Percentiles rank a stretch among this genome's conserved stretches.
phyloP scores from a whole-genome alignment of 2,329 filamentous ascomycete genomes.

The Chaetothyriales sp. region DNA sequence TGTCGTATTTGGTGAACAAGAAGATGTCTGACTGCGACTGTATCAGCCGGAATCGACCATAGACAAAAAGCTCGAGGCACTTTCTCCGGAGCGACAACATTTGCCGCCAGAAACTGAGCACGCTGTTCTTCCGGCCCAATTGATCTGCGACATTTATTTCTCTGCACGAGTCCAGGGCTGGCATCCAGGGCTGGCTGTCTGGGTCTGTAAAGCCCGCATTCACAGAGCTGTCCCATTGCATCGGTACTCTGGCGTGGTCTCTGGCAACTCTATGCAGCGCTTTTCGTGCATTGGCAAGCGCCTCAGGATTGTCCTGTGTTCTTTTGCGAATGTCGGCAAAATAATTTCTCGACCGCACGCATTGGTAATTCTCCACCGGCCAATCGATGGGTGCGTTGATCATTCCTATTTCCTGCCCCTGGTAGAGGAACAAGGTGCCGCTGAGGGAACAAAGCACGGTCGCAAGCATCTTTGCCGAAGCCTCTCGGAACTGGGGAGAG shows the following conservation, averaged over 20 bases:
- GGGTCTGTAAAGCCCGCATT: constrained; percentile 48
- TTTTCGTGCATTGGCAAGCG: constrained; percentile 5
- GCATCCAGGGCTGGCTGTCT: constrained; percentile 43
- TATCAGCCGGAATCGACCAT: constrained; percentile 3
- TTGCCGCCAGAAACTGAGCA: constrained; percentile 48
- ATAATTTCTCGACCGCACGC: constrained; percentile 35
- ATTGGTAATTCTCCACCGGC: constrained; percentile 32
- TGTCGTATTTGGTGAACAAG: no score
- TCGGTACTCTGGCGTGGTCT: constrained; percentile 52
- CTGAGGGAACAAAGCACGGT: constrained; percentile 35
- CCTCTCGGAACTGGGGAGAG: constrained; percentile 29
- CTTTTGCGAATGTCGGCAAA: constrained; percentile 27
- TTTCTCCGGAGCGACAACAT: constrained; percentile 42
- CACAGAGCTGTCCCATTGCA: constrained; percentile 47
- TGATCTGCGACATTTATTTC: constrained; percentile 47
- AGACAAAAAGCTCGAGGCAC: constrained; percentile 41
- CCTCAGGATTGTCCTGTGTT: constrained; percentile 18
- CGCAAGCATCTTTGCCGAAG: constrained; percentile 41
- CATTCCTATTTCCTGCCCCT: constrained; percentile 49
- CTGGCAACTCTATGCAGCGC: constrained; percentile 9
- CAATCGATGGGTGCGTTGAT: constrained; percentile 39
- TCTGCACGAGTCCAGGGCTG: constrained; percentile 40
- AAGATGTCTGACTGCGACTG: constrained; percentile 8
- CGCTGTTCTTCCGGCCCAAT: constrained; percentile 27
- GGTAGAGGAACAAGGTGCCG: constrained; percentile 45